These are phyloP conservation scores for Artemisia argyi DNA, from an alignment of 129 eudicot species.

Conservation along the genomic window DNA sequence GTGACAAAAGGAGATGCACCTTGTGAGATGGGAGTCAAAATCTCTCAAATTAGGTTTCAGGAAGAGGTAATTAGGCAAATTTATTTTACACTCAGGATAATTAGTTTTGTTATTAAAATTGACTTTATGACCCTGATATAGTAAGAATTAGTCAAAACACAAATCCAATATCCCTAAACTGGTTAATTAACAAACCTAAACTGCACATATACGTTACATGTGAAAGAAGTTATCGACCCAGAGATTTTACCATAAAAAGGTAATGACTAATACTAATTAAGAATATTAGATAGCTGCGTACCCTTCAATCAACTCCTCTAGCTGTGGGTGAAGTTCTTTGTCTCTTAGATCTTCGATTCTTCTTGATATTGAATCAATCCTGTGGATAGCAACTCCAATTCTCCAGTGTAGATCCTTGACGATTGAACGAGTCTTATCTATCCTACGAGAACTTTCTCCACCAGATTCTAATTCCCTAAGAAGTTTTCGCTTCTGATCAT, in stretches of 20 bases:
- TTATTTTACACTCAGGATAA: neutral
- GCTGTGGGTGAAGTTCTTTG: slow-evolving; percentile 90
- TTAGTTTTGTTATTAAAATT: neutral
- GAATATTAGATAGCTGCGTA: slow-evolving; percentile 32
- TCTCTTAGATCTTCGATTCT: slow-evolving; percentile 90
- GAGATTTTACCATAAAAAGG: too few species aligned
- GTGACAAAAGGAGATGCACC: too few species aligned
- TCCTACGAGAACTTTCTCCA: slow-evolving; percentile 44
- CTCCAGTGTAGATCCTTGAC: slow-evolving; percentile 95
- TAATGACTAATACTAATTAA: too few species aligned
- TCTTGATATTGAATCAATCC: slow-evolving; percentile 87
- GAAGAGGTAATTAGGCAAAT: neutral
- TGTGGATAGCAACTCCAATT: slow-evolving; percentile 84
- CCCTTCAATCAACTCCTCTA: slow-evolving; percentile 97
- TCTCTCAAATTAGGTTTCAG: neutral
- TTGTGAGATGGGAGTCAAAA: neutral
- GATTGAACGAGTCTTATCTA: slow-evolving; percentile 81
- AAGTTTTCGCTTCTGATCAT: slow-evolving; percentile 74
- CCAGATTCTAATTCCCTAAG: slow-evolving; percentile 77
- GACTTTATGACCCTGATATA: too few species aligned
- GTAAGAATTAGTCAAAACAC: neutral
- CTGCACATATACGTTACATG: neutral
- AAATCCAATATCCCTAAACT: neutral
- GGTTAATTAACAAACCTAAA: slow-evolving; percentile 1
- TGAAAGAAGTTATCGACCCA: neutral